Percentiles rank a stretch among this genome's conserved stretches.
phyloP scores from a whole-genome alignment of 2,329 filamentous ascomycete genomes.

The Phoma sp. region DNA sequence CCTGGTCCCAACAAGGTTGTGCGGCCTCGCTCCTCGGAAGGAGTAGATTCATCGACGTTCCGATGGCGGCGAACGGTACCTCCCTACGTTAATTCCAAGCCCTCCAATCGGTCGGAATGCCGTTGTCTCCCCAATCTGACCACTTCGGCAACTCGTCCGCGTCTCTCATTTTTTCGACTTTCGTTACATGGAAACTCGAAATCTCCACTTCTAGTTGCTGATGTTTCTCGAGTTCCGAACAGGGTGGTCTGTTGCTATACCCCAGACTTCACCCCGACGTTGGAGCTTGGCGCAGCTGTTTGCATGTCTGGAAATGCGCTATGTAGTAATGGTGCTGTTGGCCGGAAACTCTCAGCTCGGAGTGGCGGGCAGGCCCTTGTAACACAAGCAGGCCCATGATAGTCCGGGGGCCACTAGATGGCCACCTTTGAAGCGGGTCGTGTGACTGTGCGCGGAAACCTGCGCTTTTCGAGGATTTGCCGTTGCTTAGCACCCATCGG shows the following conservation, averaged over 20 bases:
- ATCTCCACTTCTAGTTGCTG: no score
- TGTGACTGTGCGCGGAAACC: neutral
- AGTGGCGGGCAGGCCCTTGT: neutral
- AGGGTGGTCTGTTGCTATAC: neutral
- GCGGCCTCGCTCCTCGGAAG: neutral
- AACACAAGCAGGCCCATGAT: neutral
- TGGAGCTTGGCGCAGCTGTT: neutral
- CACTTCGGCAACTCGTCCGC: no score
- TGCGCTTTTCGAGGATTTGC: neutral
- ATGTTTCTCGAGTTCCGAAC: neutral
- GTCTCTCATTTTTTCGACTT: no score
- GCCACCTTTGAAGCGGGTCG: neutral
- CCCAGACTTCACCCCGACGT: slow-evolving; percentile 2
- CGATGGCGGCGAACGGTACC: neutral
- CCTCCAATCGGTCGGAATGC: neutral
- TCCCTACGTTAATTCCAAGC: slow-evolving; percentile 3
- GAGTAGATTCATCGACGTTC: neutral
- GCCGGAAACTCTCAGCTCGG: neutral
- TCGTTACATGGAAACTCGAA: no score
- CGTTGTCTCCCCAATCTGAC: no score
- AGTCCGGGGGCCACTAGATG: neutral
- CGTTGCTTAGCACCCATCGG: slow-evolving; percentile 1
- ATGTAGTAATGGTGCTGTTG: slow-evolving; percentile 10
- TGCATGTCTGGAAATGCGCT: neutral
- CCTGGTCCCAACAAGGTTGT: neutral